Base-by-base conservation (phyloP, 331 rosid species). In the Pyracantha coccinea region DNA sequence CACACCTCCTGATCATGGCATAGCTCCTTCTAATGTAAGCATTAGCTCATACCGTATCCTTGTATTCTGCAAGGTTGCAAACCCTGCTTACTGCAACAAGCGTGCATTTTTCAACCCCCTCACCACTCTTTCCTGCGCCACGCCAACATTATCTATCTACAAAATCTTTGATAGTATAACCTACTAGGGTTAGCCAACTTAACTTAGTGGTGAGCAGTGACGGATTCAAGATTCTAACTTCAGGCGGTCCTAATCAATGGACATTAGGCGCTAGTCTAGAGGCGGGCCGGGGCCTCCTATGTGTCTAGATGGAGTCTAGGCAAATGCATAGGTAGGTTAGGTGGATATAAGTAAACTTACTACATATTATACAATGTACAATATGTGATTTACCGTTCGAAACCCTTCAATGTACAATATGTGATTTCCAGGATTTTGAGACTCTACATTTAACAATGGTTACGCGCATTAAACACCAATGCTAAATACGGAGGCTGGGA, bases 1-100 rank as follows among this genome's bases (percentile, higher is more conserved):
- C 88, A 78, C 77, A 74, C 35, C 8, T 7, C 55, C 35, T 8
- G 68, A 19, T 9, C 45, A 63, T 63, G 68, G 14, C 68, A 28
- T 28, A 62, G 41, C 20, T 27, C 5, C 13, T 59, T 59, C 23
- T 8, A 55, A 31, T 54, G 75, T 31, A 71, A 38, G 45, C 45
- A 38, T 54, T 53, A 15, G 54, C 53, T 71, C 75, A 15, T 47
- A 2, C 54, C 54, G 7, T 47, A 50, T 50, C 55, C 21, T 50
- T 50, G 55, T 50, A 50, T 50, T 50, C 21, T 50, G 55, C 55
- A 50, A 17, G 9, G 19, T 50, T 50, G 21, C 55, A 6, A 0
- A 50, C 55, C 55, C 55, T 17, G 55, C 55, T 50, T 50, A 50
- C 55, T 50, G 71, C 19, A 21, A 71, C 52, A 15, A 62, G 64